These are phyloP conservation scores for Escallonia herrerae DNA, from an alignment of 129 eudicot genomes.

Conservation along the genomic window DNA sequence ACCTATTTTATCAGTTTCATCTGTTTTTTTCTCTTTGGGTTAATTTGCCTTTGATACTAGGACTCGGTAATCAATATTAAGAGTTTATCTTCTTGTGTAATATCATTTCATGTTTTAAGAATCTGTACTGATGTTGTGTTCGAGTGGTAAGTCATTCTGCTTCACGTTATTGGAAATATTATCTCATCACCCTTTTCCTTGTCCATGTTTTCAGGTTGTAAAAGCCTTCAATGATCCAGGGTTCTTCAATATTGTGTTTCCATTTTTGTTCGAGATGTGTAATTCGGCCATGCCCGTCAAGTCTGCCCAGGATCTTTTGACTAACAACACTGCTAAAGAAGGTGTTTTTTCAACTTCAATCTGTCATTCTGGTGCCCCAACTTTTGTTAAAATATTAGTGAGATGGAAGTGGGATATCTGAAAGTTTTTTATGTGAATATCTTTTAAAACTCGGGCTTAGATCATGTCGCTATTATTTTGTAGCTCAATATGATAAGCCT, in stretches of 20 bases:
- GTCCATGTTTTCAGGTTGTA: constrained; percentile 42
- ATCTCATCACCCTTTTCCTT: constrained; percentile 13
- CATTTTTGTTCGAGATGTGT: constrained; percentile 64
- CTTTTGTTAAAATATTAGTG: too few species aligned
- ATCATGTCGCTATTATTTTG: too few species aligned
- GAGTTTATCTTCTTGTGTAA: too few species aligned
- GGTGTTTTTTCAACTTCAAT: constrained; percentile 30
- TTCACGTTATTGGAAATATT: constrained; percentile 4
- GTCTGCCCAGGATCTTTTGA: constrained; percentile 36
- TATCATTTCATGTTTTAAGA: too few species aligned
- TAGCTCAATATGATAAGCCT: too few species aligned
- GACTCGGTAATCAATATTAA: too few species aligned
- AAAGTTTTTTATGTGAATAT: too few species aligned
- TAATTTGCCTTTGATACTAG: too few species aligned
- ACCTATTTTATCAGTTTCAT: too few species aligned
- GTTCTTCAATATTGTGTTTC: constrained; percentile 65
- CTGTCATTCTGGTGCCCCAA: neutral
- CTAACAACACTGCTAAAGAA: constrained; percentile 39
- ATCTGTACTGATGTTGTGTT: neutral
- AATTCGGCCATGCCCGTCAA: constrained; percentile 20
- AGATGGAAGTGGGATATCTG: too few species aligned
- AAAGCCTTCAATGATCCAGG: constrained; percentile 71
- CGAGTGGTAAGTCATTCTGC: neutral
- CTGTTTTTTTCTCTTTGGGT: too few species aligned
- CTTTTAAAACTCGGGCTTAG: too few species aligned